phyloP scores from a whole-genome alignment of 148 eudicot species.

The Spergularia bocconei region DNA sequence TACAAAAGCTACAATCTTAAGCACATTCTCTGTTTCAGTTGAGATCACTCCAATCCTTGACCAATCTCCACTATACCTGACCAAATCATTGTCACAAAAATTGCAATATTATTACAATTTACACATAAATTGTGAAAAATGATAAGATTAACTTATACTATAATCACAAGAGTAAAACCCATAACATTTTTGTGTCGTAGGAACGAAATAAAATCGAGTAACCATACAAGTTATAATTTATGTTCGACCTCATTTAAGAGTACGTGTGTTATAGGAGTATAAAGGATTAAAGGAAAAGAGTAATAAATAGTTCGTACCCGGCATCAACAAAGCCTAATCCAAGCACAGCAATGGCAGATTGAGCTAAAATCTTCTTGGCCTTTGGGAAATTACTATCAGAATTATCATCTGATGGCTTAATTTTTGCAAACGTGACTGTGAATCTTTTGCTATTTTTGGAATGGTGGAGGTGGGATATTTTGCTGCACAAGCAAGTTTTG shows the following conservation, averaged over 20 bases:
- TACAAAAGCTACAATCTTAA: constrained; percentile 60
- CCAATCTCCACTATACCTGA: constrained; percentile 97
- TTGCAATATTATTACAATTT: not conserved
- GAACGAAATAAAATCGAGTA: not conserved
- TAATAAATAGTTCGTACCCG: constrained; percentile 41
- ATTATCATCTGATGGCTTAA: constrained; percentile 29
- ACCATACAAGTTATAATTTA: not conserved
- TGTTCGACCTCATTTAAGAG: no score
- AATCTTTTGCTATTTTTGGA: constrained; percentile 29
- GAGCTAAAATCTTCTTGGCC: constrained; percentile 44
- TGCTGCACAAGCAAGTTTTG: constrained; percentile 15
- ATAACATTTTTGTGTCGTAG: not conserved
- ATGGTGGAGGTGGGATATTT: constrained; percentile 8
- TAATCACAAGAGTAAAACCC: no score
- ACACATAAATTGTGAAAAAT: not conserved
- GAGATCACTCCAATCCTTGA: constrained; percentile 89
- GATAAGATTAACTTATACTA: no score
- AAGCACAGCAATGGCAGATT: constrained; percentile 56
- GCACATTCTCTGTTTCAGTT: constrained; percentile 58
- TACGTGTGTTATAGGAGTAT: no score
- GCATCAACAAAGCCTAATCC: constrained; percentile 87
- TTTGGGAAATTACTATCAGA: constrained; percentile 25
- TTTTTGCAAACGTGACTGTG: constrained; percentile 21
- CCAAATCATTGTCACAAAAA: constrained; percentile 14
- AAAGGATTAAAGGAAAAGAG: not conserved